A percentile compares a stretch with the other conserved stretches of the same genome.
phyloP scores from a whole-genome alignment of 2,329 filamentous ascomycete genomes.

The Tolypocladium guangdongense region DNA sequence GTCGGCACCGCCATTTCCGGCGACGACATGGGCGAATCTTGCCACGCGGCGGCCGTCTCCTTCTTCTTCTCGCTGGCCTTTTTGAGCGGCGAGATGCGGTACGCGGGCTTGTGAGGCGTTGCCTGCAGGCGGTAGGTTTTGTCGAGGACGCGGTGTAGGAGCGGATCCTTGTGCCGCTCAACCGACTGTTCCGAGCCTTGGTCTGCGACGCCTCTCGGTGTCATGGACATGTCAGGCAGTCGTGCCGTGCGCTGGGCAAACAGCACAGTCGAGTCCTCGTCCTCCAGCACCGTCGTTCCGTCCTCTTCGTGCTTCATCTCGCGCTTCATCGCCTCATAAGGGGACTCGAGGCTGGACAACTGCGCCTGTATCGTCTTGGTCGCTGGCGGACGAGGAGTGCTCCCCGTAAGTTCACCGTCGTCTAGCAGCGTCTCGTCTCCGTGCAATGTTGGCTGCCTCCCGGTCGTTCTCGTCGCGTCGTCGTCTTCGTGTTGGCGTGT shows the following conservation, averaged over 20 bases:
- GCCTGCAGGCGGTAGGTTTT: constrained; percentile 92
- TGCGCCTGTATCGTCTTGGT: constrained; percentile 38
- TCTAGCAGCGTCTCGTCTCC: constrained; percentile 58
- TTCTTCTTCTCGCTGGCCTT: constrained; percentile 14
- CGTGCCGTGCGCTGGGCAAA: constrained; percentile 42
- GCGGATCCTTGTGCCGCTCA: constrained; percentile 50
- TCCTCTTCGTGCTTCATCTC: constrained; percentile 45
- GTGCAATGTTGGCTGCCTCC: constrained; percentile 24
- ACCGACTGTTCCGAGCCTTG: constrained; percentile 21
- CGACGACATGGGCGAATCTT: constrained; percentile 55
- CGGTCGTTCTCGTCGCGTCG: constrained; percentile 21
- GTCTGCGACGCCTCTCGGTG: constrained; percentile 34
- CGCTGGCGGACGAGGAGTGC: constrained; percentile 52
- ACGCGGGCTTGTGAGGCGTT: constrained; percentile 59
- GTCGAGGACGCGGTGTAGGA: constrained; percentile 86
- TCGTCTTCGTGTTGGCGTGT: constrained; percentile 28
- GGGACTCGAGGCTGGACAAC: constrained; percentile 59
- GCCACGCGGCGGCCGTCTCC: constrained; percentile 31
- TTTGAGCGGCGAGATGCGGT: constrained; percentile 35
- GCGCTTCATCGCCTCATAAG: constrained; percentile 63
- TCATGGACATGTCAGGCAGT: constrained; percentile 52
- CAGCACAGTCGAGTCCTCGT: constrained; percentile 35
- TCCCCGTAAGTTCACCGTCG: constrained; percentile 50
- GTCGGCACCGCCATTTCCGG: constrained; percentile 74
- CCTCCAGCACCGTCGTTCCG: constrained; percentile 24